Percentiles rank a stretch among this genome's conserved stretches.
Conservation (phyloP, 352 stramenopile species). For the Blastocystis sp. region DNA sequence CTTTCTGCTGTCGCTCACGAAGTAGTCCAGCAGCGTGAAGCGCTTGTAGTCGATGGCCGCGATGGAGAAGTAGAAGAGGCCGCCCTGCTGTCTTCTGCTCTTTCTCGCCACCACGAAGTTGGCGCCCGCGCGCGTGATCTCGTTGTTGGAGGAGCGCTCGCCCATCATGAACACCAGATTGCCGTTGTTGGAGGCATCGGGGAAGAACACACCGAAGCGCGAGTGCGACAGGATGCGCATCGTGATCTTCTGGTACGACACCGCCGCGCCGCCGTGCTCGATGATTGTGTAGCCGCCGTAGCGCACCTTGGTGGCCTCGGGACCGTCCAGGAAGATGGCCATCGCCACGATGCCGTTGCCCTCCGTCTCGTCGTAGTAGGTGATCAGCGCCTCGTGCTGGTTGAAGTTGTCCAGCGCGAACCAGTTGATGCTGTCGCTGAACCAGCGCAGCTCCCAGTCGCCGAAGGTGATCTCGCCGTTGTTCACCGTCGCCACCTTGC, state of each 20-base stretch:
- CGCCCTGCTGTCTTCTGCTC: not conserved
- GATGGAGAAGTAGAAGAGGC: not conserved
- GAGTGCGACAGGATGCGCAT: constrained; percentile 25
- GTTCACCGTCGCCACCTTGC: not conserved
- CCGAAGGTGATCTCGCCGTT: not conserved
- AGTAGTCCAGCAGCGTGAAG: constrained; percentile 35
- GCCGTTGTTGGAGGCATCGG: constrained; percentile 25
- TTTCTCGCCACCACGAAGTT: constrained; percentile 34
- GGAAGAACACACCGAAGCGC: constrained; percentile 50
- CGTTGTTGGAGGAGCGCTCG: constrained; percentile 31
- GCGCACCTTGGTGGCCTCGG: not conserved
- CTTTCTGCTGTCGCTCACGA: not conserved
- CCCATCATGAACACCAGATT: constrained; percentile 50
- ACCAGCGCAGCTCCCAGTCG: constrained; percentile 20
- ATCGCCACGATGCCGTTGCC: constrained; percentile 35
- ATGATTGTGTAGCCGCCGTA: constrained; percentile 8
- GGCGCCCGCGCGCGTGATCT: not conserved
- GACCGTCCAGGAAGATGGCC: constrained; percentile 9
- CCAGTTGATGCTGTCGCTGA: constrained; percentile 32
- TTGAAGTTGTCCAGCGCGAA: constrained; percentile 63
- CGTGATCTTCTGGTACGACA: not conserved
- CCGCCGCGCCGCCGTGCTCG: constrained; percentile 15
- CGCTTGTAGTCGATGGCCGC: not conserved
- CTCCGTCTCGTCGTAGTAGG: constrained; percentile 20
- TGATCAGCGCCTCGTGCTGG: not conserved